Evolutionary conservation across 139 green algal species (phyloP).

Genomic region (Chlamydomonas incerta): DNA sequence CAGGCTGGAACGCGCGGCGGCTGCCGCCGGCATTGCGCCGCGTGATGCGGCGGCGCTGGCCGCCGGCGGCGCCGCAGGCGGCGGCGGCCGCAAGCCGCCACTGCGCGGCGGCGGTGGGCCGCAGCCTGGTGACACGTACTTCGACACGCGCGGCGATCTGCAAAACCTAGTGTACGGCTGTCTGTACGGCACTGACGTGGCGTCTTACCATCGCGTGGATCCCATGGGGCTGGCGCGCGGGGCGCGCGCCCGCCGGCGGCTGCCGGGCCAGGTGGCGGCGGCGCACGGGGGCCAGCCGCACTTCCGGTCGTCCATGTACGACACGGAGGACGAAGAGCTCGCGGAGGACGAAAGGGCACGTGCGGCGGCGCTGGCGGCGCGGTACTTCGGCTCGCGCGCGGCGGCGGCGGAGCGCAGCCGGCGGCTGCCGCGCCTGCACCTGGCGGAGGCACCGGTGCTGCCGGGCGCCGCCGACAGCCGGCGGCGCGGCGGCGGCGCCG

Average conservation of each 20-base stretch:
- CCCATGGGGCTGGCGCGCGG: slow-evolving; percentile 56
- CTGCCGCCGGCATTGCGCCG: slow-evolving; percentile 18
- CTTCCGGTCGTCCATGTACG: too few species aligned
- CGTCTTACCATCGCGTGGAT: slow-evolving; percentile 67
- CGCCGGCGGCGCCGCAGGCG: neutral
- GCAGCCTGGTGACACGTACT: slow-evolving; percentile 28
- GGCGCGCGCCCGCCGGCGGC: neutral
- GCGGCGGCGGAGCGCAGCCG: slow-evolving; percentile 25
- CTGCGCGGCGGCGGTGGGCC: neutral
- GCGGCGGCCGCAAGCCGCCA: neutral
- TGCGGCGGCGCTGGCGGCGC: neutral
- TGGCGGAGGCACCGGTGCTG: slow-evolving; percentile 1
- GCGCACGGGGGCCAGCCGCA: neutral
- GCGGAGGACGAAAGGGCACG: neutral
- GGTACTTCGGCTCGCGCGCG: neutral
- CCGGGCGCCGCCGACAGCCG: neutral
- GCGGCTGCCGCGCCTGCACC: neutral
- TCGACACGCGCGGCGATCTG: slow-evolving; percentile 65
- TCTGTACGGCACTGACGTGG: slow-evolving; percentile 70
- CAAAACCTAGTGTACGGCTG: slow-evolving; percentile 75
- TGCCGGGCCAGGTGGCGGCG: slow-evolving; percentile 4
- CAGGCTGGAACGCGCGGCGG: slow-evolving; percentile 27
- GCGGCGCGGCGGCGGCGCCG: neutral
- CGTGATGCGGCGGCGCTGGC: neutral
- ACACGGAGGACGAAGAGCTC: neutral